phyloP scores from a whole-genome alignment of 169 alveolate species.

The Eimeria acervulina region DNA sequence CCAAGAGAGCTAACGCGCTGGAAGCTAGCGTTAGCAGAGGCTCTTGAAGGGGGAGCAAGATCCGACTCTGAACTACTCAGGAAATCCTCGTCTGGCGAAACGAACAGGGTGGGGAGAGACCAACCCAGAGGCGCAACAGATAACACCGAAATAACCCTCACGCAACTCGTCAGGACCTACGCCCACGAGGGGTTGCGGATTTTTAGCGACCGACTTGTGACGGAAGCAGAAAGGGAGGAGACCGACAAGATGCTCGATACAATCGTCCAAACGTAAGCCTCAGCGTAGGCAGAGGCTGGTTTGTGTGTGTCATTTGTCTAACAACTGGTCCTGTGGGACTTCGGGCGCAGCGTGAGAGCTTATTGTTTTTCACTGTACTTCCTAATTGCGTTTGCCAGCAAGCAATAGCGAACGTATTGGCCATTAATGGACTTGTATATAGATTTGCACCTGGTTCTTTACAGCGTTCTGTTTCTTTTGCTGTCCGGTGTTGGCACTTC shows the following conservation, averaged over 20 bases:
- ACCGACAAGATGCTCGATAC: slow-evolving; percentile 95
- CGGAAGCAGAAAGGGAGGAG: slow-evolving; percentile 96
- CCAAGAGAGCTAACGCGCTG: slow-evolving; percentile 99
- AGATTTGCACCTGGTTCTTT: background rate
- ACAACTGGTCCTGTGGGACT: background rate
- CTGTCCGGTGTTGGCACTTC: slow-evolving; percentile 24
- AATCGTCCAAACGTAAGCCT: slow-evolving; percentile 90
- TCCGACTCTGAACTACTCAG: background rate
- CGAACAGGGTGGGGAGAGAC: slow-evolving; percentile 3
- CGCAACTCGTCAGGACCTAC: slow-evolving; percentile 93
- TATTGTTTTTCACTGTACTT: background rate
- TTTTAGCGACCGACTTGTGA: slow-evolving; percentile 97
- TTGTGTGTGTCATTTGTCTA: background rate
- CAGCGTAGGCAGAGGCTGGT: background rate
- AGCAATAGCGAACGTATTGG: background rate
- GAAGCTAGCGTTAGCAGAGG: slow-evolving; percentile 89
- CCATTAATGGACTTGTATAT: background rate
- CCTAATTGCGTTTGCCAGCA: background rate
- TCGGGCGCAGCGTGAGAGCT: background rate
- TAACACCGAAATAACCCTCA: slow-evolving; percentile 74
- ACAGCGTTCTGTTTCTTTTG: background rate
- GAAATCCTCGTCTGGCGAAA: background rate
- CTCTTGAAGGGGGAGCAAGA: slow-evolving; percentile 59
- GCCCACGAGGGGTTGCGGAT: slow-evolving; percentile 98
- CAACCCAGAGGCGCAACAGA: background rate